Evolutionary conservation across 345 rosid species (phyloP).

Genomic region (Syzygium aromaticum): DNA sequence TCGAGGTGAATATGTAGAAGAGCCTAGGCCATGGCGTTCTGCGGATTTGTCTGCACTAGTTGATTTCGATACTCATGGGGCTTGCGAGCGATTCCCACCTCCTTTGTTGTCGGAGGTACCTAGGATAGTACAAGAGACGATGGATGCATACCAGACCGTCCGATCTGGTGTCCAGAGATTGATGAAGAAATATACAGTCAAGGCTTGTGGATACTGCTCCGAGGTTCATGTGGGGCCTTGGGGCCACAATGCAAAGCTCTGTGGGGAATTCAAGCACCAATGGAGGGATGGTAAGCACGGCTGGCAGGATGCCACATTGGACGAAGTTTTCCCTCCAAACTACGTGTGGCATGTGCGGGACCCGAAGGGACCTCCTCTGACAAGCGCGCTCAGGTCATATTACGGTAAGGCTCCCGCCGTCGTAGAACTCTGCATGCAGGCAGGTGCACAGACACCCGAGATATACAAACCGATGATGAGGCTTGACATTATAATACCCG

Average conservation of each 20-base stretch:
- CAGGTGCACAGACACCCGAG: slow-evolving; percentile 55
- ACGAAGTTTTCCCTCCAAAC: slow-evolving; percentile 69
- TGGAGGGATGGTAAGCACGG: slow-evolving; percentile 99
- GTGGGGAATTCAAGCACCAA: slow-evolving; percentile 87
- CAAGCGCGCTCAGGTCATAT: slow-evolving; percentile 46
- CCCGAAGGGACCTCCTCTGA: slow-evolving; percentile 59
- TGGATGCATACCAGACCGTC: slow-evolving; percentile 60
- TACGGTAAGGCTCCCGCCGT: slow-evolving; percentile 88
- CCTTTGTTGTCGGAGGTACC: slow-evolving; percentile 44
- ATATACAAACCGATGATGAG: slow-evolving; percentile 87
- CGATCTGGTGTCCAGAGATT: slow-evolving; percentile 52
- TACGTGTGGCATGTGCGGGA: slow-evolving; percentile 75
- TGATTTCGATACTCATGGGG: slow-evolving; percentile 74
- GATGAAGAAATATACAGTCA: slow-evolving; percentile 67
- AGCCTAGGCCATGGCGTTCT: slow-evolving; percentile 39
- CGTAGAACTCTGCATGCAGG: slow-evolving; percentile 77
- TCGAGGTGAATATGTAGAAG: slow-evolving; percentile 55
- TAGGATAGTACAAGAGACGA: slow-evolving; percentile 70
- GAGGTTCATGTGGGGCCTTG: slow-evolving; percentile 94
- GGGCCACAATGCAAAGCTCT: slow-evolving; percentile 89
- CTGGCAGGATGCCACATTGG: slow-evolving; percentile 80
- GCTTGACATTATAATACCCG: slow-evolving; percentile 83
- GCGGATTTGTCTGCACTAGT: slow-evolving; percentile 37
- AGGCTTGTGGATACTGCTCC: slow-evolving; percentile 93
- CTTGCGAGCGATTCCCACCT: slow-evolving; percentile 34